A percentile compares a stretch with the other conserved stretches of the same genome.
These are phyloP conservation scores for Euphorbia schlechtendalii DNA, from an alignment of 441 rosid species.

Conservation along the genomic window DNA sequence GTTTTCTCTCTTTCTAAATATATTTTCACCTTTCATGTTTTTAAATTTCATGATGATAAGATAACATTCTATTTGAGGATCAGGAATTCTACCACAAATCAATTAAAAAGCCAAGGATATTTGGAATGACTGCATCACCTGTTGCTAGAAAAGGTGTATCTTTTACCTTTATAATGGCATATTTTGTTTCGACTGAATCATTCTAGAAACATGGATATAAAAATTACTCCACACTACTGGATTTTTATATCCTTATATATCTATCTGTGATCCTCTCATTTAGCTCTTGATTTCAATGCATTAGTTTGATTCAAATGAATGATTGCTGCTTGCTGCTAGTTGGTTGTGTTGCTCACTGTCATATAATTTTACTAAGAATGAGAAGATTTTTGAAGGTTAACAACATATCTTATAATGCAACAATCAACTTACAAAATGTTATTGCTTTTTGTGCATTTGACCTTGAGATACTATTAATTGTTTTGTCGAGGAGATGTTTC, in stretches of 20 bases:
- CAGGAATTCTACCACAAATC: slow-evolving; percentile 78
- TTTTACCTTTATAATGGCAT: not conserved
- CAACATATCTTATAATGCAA: not conserved
- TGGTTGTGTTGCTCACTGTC: not conserved
- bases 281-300: not conserved
- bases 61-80: slow-evolving; percentile 14
- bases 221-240: not conserved
- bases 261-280: not conserved
- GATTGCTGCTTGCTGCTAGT: not conserved
- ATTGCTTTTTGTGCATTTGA: not conserved
- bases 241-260: not conserved
- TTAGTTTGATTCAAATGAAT: not conserved
- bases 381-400: not conserved
- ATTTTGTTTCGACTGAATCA: not conserved
- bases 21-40: not conserved
- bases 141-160: slow-evolving; percentile 57
- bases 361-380: not conserved
- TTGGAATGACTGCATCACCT: slow-evolving; percentile 82
- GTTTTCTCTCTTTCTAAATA: slow-evolving; percentile 6
- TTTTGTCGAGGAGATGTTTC: not conserved
- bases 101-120: slow-evolving; percentile 65
- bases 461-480: not conserved
- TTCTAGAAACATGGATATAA: not conserved
- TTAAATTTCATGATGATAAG: not conserved
- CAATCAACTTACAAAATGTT: too few relatives aligned